These are phyloP conservation scores for Plantago major DNA, from an alignment of 257 asterid genomes.

Conservation along the genomic window DNA sequence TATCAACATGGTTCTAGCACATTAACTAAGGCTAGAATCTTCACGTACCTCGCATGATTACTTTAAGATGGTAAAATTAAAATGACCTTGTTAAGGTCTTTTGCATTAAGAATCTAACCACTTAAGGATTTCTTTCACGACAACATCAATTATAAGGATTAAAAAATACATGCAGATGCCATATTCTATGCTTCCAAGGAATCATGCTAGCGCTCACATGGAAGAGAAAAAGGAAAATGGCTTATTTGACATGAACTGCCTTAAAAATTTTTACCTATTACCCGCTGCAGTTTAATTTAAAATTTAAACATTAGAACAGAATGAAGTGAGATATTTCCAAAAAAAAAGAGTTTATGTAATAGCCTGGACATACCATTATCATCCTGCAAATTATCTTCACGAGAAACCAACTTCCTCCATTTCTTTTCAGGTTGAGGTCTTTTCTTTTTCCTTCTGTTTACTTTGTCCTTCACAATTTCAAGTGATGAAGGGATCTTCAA, in stretches of 20 bases:
- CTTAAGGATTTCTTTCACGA: too few species aligned
- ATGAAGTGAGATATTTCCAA: background rate
- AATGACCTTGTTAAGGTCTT: too few species aligned
- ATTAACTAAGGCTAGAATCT: too few species aligned
- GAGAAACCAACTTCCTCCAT: conserved; percentile 61
- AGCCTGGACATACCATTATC: conserved; percentile 47
- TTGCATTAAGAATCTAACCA: too few species aligned
- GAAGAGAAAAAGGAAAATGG: background rate
- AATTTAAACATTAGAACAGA: conserved; percentile 7
- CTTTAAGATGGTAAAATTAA: too few species aligned
- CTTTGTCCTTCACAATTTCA: conserved; percentile 39
- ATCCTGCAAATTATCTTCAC: conserved; percentile 39
- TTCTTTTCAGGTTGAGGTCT: conserved; percentile 81
- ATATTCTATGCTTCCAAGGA: too few species aligned
- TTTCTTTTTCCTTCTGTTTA: conserved; percentile 50
- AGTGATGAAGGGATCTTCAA: conserved; percentile 49
- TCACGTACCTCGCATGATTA: too few species aligned
- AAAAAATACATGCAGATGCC: too few species aligned
- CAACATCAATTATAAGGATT: too few species aligned
- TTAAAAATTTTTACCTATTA: background rate
- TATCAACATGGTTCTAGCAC: too few species aligned
- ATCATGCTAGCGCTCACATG: too few species aligned
- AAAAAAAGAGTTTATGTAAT: conserved; percentile 14
- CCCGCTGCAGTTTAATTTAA: conserved; percentile 9
- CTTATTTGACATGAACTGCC: background rate